Base-by-base conservation (phyloP, 768 basidiomycete genomes). In the Agaricus sinodeliciosus region DNA sequence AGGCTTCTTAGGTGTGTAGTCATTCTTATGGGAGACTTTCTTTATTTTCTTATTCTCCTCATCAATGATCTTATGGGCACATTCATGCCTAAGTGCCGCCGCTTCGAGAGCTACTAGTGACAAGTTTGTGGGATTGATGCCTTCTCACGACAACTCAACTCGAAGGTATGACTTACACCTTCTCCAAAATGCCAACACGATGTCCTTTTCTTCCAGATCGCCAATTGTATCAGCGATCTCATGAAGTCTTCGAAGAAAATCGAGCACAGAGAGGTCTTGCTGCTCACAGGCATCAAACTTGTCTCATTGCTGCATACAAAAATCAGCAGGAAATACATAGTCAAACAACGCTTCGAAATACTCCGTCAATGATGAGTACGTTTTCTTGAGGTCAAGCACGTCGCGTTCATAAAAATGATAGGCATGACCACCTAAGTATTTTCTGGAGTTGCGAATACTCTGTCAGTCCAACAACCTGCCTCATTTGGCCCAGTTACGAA, bases 241-340 rank as follows among this genome's bases (percentile, higher is more conserved):
- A 19, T 43, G 26, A 9, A 57, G 56, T 36, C 45, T 13, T 12
- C 8, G 39, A 22, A 45, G 16, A 40, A 43, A 57, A 11, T 48
- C 54, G 11, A 49, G 11, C 4, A 55, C 48, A n/a, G 27, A 28
- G 4, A 25, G 8, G 19, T 49, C 27, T 8, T 34, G 9, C 26
- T 55, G 48, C 11, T 49, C 36, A 26, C 46, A 55, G 4, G 22
- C 28, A 25, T 55, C 47, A 55, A 55, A 43, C 42, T 55, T 55
- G 12, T 49, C 37, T 15, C 31, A 25, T 43, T 48, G 37, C 18
- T 49, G 36, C 37, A 49, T 55, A 1, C 54, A 19, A 41, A 49
- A 49, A 25, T 54, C 45, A 4, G 31, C 25, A 22, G 52, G 45
- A 16, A 54, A 54, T 2, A 44, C 11, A 15, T 54, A 54, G 46